Evolutionary conservation across 2,329 filamentous ascomycete species (phyloP).

Genomic region (Verticillium longisporum): DNA sequence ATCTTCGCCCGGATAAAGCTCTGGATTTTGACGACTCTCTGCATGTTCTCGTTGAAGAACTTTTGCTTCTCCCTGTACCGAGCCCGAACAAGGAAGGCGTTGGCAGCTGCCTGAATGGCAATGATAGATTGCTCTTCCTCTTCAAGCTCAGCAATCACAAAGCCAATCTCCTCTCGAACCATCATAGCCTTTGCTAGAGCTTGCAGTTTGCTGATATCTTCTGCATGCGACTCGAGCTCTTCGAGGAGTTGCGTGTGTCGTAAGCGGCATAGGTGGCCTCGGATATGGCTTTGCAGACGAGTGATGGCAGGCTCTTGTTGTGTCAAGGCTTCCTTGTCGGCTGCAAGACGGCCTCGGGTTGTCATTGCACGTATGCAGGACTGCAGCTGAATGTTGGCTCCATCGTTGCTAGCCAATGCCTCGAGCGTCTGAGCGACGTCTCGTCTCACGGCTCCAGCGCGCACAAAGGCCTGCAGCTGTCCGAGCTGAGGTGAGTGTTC

Average conservation of each 20-base stretch:
- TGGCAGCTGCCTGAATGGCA: slow-evolving; percentile 67
- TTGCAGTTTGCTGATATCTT: slow-evolving; percentile 65
- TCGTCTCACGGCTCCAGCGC: slow-evolving; percentile 48
- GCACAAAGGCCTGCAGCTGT: slow-evolving; percentile 43
- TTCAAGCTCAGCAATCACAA: slow-evolving; percentile 69
- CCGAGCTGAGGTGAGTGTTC: slow-evolving; percentile 35
- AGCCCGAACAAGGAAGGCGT: slow-evolving; percentile 66
- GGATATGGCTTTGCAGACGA: slow-evolving; percentile 58
- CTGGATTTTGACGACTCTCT: slow-evolving; percentile 97
- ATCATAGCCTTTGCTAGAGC: slow-evolving; percentile 73
- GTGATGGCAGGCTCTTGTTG: slow-evolving; percentile 49
- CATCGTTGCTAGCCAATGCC: slow-evolving; percentile 37
- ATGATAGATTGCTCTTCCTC: slow-evolving; percentile 72
- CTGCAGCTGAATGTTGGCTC: slow-evolving; percentile 46
- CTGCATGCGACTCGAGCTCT: slow-evolving; percentile 61
- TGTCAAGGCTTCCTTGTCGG: slow-evolving; percentile 48
- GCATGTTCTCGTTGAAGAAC: slow-evolving; percentile 94
- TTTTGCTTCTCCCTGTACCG: slow-evolving; percentile 78
- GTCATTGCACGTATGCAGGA: slow-evolving; percentile 56
- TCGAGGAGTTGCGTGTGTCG: slow-evolving; percentile 57
- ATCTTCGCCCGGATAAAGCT: slow-evolving; percentile 93
- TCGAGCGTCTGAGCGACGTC: slow-evolving; percentile 41
- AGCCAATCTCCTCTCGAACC: slow-evolving; percentile 65
- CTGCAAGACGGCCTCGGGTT: slow-evolving; percentile 40
- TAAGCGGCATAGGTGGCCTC: slow-evolving; percentile 60